Evolutionary conservation across 2,329 filamentous ascomycete species (phyloP), one percentile per base, ranked within the genome.

Genomic region (Ophiostoma ips): DNA sequence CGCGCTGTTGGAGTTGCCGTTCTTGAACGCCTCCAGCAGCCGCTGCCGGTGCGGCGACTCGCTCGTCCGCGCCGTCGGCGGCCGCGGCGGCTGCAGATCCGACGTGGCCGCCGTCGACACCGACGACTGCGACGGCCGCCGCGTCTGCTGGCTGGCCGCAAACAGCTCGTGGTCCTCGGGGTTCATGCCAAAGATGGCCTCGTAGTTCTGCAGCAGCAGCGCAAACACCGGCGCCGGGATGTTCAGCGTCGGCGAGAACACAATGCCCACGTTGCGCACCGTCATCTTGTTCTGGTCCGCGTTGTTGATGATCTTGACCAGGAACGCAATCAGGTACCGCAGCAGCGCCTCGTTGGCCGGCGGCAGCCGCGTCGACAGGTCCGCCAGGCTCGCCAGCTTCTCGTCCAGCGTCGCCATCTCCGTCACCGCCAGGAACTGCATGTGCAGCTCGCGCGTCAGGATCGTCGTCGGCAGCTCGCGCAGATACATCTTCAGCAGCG

Each of bases 241-340:
- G 64, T 96, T 96, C 49, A 98, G 75, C 0, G 92, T 96, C 0
- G 92, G 92, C 15, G 92, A 94, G 65, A 98, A 98, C 51, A 98
- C 90, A 58, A 98, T 96, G 56, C 92, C 90, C 50, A 98, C 87
- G 61, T 98, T 98, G 57, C 90, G 82, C 49, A 95, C 86, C 11
- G 86, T 95, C 92, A 98, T 98, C 72, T 95, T 96, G 71, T 98
- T 98, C 55, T 84, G 72, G 58, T 86, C 82, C 7, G 87, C 74
- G 58, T 95, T 88, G 65, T 92, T 88, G 61, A 95, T 87, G 59
- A 98, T 90, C 60, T 84, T 83, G 61, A 95, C 87, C 58, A 98
- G 68, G 67, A 95, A 95, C 3, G 84, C 79, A 45, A 90, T 86
- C 50, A 98, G 70, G 55, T 94, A 88, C 59, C 84, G 82, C 36